phyloP scores from a whole-genome alignment of 2,329 filamentous ascomycete genomes.

The Fusarium multiceps region DNA sequence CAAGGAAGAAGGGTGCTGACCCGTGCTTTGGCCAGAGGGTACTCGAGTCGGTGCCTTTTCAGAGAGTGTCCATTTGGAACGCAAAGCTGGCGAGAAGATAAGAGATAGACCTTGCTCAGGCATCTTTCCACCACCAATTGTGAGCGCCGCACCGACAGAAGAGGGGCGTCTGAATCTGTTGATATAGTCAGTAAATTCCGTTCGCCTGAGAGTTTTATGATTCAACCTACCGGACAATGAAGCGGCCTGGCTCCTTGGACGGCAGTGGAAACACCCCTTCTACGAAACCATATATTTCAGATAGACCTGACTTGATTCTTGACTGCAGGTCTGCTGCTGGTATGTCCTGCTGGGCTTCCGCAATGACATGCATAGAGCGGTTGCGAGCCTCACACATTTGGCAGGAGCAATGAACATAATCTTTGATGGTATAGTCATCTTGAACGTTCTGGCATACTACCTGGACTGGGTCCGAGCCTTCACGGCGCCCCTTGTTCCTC shows the following conservation, averaged over 20 bases:
- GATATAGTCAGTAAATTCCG: background rate
- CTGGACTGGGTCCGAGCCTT: slow-evolving; percentile 15
- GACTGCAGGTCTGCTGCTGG: slow-evolving; percentile 40
- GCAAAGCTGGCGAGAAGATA: slow-evolving; percentile 43
- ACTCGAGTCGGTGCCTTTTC: slow-evolving; percentile 4
- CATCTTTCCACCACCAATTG: slow-evolving; percentile 37
- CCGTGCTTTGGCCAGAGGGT: background rate
- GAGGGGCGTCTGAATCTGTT: slow-evolving; percentile 45
- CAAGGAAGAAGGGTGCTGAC: background rate
- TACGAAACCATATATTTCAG: slow-evolving; percentile 46
- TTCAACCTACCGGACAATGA: slow-evolving; percentile 48
- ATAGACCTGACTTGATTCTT: slow-evolving; percentile 48
- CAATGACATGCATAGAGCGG: slow-evolving; percentile 47
- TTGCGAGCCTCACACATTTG: slow-evolving; percentile 46
- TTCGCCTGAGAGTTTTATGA: background rate
- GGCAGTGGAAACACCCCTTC: slow-evolving; percentile 44
- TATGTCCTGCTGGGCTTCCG: slow-evolving; percentile 5
- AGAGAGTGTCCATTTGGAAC: slow-evolving; percentile 49
- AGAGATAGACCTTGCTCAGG: slow-evolving; percentile 45
- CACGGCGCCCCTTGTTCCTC: slow-evolving; percentile 37
- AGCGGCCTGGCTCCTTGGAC: slow-evolving; percentile 21
- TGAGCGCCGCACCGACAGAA: slow-evolving; percentile 45
- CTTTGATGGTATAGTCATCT: slow-evolving; percentile 7
- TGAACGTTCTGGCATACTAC: slow-evolving; percentile 42
- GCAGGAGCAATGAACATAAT: slow-evolving; percentile 49